Evolutionary conservation across 805 yeast species (phyloP).

Genomic region (Komagataella pastoris): DNA sequence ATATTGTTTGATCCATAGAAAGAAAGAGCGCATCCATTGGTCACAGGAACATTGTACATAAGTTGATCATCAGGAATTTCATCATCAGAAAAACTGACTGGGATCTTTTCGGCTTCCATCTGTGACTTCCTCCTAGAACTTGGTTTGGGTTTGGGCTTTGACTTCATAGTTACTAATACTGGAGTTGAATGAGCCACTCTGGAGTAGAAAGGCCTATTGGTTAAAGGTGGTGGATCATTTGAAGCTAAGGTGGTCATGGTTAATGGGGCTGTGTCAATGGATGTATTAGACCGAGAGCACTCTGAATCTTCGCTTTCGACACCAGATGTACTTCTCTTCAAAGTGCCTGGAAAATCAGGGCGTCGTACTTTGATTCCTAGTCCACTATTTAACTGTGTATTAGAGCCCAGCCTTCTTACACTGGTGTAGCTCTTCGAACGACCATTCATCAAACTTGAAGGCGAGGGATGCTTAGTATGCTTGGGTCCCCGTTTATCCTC

Average conservation of each 20-base stretch:
- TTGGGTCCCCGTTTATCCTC: conserved; percentile 25
- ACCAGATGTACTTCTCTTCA: not conserved
- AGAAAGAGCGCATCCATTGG: conserved; percentile 19
- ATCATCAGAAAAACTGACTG: conserved; percentile 12
- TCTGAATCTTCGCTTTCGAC: not conserved
- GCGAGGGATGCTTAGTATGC: conserved; percentile 7
- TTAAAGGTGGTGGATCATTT: not conserved
- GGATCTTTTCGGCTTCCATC: not conserved
- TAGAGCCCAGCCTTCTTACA: not conserved
- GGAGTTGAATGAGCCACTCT: not conserved
- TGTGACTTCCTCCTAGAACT: not conserved
- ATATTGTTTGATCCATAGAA: conserved; percentile 8
- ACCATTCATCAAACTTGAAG: not conserved
- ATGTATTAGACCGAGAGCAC: not conserved
- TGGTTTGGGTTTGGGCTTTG: not conserved
- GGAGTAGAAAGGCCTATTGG: not conserved
- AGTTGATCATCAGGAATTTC: conserved; percentile 24
- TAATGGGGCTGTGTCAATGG: not conserved
- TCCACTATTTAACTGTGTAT: not conserved
- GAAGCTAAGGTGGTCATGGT: not conserved
- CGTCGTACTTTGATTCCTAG: not conserved
- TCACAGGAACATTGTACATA: conserved; percentile 42
- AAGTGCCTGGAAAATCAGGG: not conserved
- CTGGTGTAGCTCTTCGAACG: not conserved
- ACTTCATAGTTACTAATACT: not conserved